Conservation (phyloP, 2,329 filamentous ascomycete species). For the Aspergillus udagawae region DNA sequence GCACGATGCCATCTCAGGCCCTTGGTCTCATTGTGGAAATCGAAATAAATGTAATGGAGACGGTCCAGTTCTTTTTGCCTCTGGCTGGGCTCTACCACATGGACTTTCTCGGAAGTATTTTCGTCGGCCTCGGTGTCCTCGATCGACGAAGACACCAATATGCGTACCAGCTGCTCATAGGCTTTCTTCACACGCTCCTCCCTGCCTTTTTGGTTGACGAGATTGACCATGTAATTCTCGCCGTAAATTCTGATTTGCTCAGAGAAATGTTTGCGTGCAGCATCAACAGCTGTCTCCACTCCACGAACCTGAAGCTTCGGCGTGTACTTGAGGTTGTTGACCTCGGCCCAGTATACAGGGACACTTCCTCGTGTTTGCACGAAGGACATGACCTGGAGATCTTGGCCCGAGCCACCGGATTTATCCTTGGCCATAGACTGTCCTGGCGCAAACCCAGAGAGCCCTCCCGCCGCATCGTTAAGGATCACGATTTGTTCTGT, state of each 20-base stretch:
- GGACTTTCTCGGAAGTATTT: constrained; percentile 73
- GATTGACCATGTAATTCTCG: constrained; percentile 94
- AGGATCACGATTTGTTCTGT: constrained; percentile 89
- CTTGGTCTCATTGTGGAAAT: constrained; percentile 97
- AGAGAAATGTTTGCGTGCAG: constrained; percentile 81
- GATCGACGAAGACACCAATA: constrained; percentile 64
- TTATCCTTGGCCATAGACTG: constrained; percentile 72
- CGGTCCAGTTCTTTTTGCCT: constrained; percentile 68
- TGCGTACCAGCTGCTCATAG: constrained; percentile 84
- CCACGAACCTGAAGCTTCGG: constrained; percentile 85
- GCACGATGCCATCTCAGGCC: constrained; percentile 91
- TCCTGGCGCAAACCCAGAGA: constrained; percentile 77
- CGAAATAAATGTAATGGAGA: constrained; percentile 95
- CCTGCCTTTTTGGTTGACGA: constrained; percentile 93
- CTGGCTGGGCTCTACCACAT: constrained; percentile 63
- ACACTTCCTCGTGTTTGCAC: constrained; percentile 96
- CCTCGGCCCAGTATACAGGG: constrained; percentile 91
- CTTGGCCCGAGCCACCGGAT: constrained; percentile 59
- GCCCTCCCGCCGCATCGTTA: constrained; percentile 71
- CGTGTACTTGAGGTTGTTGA: constrained; percentile 88
- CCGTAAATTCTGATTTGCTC: constrained; percentile 93
- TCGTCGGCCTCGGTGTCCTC: constrained; percentile 64
- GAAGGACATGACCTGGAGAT: constrained; percentile 87
- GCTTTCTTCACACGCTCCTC: constrained; percentile 86
- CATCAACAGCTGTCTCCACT: constrained; percentile 72